Conservation (phyloP, 2,329 filamentous ascomycete genomes). For the Sphaerulina vaccinii region DNA sequence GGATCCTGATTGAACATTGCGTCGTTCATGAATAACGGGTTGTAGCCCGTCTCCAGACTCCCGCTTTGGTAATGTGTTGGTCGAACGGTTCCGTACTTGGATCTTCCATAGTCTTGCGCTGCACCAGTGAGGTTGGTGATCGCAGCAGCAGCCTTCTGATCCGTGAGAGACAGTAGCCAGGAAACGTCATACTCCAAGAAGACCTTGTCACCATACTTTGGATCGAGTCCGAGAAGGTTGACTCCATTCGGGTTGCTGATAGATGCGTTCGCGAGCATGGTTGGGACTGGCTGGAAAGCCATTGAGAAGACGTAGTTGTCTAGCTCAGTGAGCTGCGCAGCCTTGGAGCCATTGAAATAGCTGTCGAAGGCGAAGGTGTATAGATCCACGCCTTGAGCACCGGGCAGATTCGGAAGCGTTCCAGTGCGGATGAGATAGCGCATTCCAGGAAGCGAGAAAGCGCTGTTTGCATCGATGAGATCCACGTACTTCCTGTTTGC, state of each 20-base stretch:
- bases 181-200: slow-evolving; percentile 30
- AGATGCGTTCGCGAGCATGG: slow-evolving; percentile 20
- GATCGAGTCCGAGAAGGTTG: slow-evolving; percentile 25
- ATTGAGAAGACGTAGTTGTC: slow-evolving; percentile 24
- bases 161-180: slow-evolving; percentile 19
- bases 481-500: slow-evolving; percentile 19
- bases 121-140: slow-evolving; percentile 23
- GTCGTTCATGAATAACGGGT: slow-evolving; percentile 32
- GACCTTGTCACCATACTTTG: slow-evolving; percentile 20
- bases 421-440: slow-evolving; percentile 45
- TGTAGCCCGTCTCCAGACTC: slow-evolving; percentile 18
- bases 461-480: slow-evolving; percentile 22
- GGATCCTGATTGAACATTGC: slow-evolving; percentile 30
- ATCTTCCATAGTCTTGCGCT: slow-evolving; percentile 21
- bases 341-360: slow-evolving; percentile 16
- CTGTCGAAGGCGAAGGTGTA: slow-evolving; percentile 23
- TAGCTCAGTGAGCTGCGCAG: slow-evolving; percentile 8
- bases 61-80: slow-evolving; percentile 28
- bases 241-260: slow-evolving; percentile 22
- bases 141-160: slow-evolving; percentile 18
- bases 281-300: slow-evolving; percentile 26
- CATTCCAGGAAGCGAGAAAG: slow-evolving; percentile 25
- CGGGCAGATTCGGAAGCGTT: slow-evolving; percentile 38
- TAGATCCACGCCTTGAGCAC: slow-evolving; percentile 19
- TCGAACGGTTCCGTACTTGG: slow-evolving; percentile 18